Evolutionary conservation across 179 eudicot genomes (phyloP), one percentile per base, ranked within the genome.

Genomic region (Gypsophila paniculata): DNA sequence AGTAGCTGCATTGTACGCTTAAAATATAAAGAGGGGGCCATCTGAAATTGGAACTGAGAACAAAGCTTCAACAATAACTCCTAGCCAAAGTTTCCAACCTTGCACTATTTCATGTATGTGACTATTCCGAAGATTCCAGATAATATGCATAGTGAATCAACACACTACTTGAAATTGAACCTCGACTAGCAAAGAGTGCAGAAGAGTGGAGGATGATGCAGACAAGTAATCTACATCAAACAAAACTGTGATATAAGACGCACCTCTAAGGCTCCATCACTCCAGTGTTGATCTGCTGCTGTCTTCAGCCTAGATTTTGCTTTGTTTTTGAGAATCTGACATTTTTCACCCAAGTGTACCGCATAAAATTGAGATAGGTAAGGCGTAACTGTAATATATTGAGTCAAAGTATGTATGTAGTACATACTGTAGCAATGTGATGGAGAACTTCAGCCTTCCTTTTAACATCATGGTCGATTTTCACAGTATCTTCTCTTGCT

Each of bases 211-310:
- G 69, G 42, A 23, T 34, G 11, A 39, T 38, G 26, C 57, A 54
- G 6, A 46, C 14, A 15, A 25, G 13, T n/a, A 61, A 61, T 19
- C 7, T 60, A 25, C 32, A 8, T 6, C 75, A 19, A 46, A 46
- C 61, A 69, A 25, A 60, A 21, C 19, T 42, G 51, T 26, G 60
- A 59, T 29, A 63, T 46, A 22, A 79, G 68, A 67, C 83, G 83
- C 87, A 93, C 98, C 98, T 93, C 98, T 74, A 93, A 83, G 46
- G 98, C 98, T 72, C 98, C 98, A 84, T 89, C 92, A 84, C 88
- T 91, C 97, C 98, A 93, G 79, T 93, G 97, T 65, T 77, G 81
- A 81, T 93, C 97, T 78, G 98, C 98, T 63, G 80, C 97, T 15
- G 79, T 88, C 79, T 89, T 91, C 72, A 93, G 79, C 77, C 87